Conservation (phyloP, 2,329 filamentous ascomycete species). For the Xylariaceae sp. region DNA sequence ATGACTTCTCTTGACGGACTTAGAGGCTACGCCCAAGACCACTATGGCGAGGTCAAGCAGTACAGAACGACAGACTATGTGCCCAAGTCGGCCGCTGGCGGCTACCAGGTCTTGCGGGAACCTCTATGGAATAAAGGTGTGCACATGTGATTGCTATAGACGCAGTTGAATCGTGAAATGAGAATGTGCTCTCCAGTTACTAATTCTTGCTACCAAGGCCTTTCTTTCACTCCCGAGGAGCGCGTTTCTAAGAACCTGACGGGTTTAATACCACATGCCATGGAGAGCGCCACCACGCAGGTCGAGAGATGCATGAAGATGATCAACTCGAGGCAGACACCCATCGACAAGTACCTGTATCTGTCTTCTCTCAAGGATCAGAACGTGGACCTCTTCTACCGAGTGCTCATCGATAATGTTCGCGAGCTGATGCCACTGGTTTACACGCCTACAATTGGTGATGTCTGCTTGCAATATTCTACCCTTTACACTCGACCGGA, state of each 20-base stretch:
- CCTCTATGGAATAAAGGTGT: constrained; percentile 66
- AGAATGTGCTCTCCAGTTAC: no score
- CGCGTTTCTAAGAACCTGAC: constrained; percentile 63
- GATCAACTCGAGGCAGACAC: constrained; percentile 65
- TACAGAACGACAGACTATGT: constrained; percentile 53
- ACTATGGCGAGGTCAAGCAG: constrained; percentile 56
- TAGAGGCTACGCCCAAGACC: constrained; percentile 57
- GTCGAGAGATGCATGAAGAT: constrained; percentile 69
- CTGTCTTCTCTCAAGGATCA: constrained; percentile 71
- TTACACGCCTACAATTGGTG: constrained; percentile 88
- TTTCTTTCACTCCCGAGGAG: constrained; percentile 63
- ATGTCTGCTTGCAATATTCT: constrained; percentile 95
- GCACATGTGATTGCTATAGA: constrained; percentile 10
- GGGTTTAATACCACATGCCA: constrained; percentile 62
- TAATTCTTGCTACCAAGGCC: constrained; percentile 42
- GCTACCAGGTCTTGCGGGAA: constrained; percentile 61
- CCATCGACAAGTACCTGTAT: constrained; percentile 82
- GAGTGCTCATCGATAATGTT: constrained; percentile 73
- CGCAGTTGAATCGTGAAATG: no score
- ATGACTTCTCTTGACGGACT: constrained; percentile 59
- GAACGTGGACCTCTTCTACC: constrained; percentile 80
- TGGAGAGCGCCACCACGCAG: constrained; percentile 59
- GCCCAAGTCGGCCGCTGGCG: constrained; percentile 48
- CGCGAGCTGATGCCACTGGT: constrained; percentile 79
- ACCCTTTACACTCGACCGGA: constrained; percentile 94